These are phyloP conservation scores for Golubevia pallescens DNA, from an alignment of 1,284 basidiomycete species.

Conservation along the genomic window DNA sequence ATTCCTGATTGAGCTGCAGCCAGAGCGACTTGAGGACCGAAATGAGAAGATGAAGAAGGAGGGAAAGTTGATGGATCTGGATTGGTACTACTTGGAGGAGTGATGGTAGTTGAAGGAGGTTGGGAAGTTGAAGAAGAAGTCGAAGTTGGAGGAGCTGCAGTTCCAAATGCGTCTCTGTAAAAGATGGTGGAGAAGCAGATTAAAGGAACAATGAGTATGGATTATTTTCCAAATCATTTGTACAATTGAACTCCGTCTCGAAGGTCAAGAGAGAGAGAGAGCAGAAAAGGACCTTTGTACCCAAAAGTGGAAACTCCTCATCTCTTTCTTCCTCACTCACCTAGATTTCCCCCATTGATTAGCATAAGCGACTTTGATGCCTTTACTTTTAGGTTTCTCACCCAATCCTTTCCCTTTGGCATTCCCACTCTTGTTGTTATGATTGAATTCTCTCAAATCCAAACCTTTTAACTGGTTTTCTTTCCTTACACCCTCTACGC, in stretches of 20 bases:
- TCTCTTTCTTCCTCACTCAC: slow-evolving; percentile 24
- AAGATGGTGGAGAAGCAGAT: too few species aligned
- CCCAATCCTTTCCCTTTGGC: slow-evolving; percentile 22
- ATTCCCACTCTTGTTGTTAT: slow-evolving; percentile 2
- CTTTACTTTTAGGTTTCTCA: slow-evolving; percentile 16
- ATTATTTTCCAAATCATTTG: too few species aligned
- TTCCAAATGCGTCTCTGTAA: not conserved
- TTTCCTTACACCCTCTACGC: slow-evolving; percentile 41
- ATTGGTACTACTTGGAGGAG: slow-evolving; percentile 7
- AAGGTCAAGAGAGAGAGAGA: too few species aligned
- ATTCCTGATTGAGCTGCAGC: slow-evolving; percentile 26
- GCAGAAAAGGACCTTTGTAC: too few species aligned
- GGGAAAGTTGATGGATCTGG: too few species aligned
- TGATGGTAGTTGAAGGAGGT: too few species aligned
- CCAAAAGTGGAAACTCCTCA: too few species aligned
- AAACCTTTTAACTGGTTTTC: slow-evolving; percentile 22
- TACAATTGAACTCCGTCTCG: too few species aligned
- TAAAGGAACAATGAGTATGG: too few species aligned
- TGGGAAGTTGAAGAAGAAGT: not conserved
- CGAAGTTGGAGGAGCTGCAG: not conserved
- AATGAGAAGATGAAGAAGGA: slow-evolving; percentile 6
- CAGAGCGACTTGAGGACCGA: slow-evolving; percentile 20
- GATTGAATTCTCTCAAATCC: slow-evolving; percentile 18
- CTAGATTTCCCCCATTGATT: slow-evolving; percentile 52
- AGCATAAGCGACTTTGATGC: slow-evolving; percentile 59